These are phyloP conservation scores for Nidularia pulvinata DNA, from an alignment of 768 basidiomycete species.

Conservation along the genomic window DNA sequence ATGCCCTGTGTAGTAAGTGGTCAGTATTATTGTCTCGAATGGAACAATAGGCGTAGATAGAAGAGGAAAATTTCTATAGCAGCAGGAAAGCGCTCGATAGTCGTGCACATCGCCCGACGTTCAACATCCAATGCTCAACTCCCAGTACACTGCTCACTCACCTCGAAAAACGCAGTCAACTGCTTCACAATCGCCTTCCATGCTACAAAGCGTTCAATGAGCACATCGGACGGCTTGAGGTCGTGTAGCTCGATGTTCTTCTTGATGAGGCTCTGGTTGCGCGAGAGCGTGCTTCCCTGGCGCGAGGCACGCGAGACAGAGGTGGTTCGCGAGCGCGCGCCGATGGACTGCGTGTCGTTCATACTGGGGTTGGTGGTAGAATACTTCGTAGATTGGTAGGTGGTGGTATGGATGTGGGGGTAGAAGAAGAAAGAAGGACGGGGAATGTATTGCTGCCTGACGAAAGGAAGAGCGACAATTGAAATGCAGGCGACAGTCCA, in stretches of 20 bases:
- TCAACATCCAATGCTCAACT: background rate
- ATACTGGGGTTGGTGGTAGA: background rate
- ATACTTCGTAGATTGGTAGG: background rate
- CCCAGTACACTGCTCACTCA: constrained; percentile 11
- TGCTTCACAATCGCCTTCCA: constrained; percentile 99
- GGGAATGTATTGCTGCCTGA: background rate
- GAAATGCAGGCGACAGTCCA: too few relatives aligned
- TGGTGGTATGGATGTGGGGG: background rate
- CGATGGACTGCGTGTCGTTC: background rate
- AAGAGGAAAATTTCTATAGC: too few relatives aligned
- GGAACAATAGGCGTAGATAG: too few relatives aligned
- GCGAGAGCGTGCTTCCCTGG: constrained; percentile 71
- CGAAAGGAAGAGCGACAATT: background rate
- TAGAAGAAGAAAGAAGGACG: background rate
- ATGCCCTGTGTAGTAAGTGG: constrained; percentile 31
- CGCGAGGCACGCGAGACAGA: constrained; percentile 74
- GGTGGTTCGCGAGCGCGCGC: constrained; percentile 9
- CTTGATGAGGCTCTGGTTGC: constrained; percentile 89
- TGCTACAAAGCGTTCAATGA: constrained; percentile 92
- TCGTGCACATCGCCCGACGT: background rate
- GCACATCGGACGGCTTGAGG: constrained; percentile 90
- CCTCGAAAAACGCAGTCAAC: constrained; percentile 89
- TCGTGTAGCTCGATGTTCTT: constrained; percentile 92
- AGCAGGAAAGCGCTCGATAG: too few relatives aligned
- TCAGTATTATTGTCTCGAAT: background rate